Evolutionary conservation across 352 stramenopile genomes (phyloP).

Genomic region (Globisporangium nodosum): DNA sequence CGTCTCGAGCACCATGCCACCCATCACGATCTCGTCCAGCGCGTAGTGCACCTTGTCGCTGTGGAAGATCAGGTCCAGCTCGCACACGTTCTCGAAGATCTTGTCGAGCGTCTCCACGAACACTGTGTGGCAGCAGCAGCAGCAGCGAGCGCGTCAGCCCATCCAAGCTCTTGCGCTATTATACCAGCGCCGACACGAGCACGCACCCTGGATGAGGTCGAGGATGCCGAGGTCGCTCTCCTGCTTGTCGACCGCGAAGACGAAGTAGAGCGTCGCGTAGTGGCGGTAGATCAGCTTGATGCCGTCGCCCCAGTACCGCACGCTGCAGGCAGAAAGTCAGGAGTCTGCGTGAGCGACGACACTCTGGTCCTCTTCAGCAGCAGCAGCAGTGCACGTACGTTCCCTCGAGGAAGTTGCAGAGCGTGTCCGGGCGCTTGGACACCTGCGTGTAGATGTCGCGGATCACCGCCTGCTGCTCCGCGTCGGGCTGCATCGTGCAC

Average conservation of each 20-base stretch:
- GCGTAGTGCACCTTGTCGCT: conserved; percentile 96
- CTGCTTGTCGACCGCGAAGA: conserved; percentile 98
- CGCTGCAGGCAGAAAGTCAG: conserved; percentile 16
- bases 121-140: conserved; percentile 30
- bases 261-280: conserved; percentile 99
- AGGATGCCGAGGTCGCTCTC: conserved; percentile 99
- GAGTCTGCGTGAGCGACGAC: background rate
- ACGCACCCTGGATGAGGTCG: conserved; percentile 96
- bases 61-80: conserved; percentile 99
- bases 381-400: conserved; percentile 47
- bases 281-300: conserved; percentile 99
- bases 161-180: no score
- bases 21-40: conserved; percentile 99
- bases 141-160: background rate
- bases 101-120: conserved; percentile 97
- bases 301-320: conserved; percentile 93
- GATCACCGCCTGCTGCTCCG: conserved; percentile 96
- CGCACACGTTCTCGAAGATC: conserved; percentile 99
- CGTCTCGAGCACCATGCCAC: conserved; percentile 99
- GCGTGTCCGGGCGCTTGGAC: conserved; percentile 95
- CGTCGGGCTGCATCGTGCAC: conserved; percentile 69
- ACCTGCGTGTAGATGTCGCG: conserved; percentile 98
- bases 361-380: background rate
- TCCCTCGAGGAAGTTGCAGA: conserved; percentile 99
- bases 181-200: background rate